A percentile compares a stretch with the other conserved stretches of the same genome.
Conservation (phyloP, 2,329 filamentous ascomycete species). For the Fusarium temperatum region DNA sequence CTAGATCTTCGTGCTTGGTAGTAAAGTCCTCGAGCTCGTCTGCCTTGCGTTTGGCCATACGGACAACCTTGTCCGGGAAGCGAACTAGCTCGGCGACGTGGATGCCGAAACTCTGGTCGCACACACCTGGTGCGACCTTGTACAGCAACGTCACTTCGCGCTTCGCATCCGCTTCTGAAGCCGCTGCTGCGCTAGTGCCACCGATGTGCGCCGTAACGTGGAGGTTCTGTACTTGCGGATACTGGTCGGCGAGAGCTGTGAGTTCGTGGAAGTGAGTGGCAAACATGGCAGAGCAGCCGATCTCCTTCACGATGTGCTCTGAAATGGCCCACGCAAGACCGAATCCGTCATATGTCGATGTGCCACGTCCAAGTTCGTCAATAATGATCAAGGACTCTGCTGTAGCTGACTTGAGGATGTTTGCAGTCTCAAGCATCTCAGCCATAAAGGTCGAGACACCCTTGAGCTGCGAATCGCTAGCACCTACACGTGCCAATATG, state of each 20-base stretch:
- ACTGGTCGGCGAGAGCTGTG: conserved; percentile 86
- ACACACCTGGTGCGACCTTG: conserved; percentile 94
- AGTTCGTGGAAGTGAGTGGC: conserved; percentile 99
- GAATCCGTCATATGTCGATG: conserved; percentile 97
- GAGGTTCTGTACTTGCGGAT: conserved; percentile 88
- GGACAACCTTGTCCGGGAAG: conserved; percentile 96
- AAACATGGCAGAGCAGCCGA: conserved; percentile 93
- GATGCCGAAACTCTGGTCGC: conserved; percentile 97
- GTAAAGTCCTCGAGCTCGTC: conserved; percentile 98
- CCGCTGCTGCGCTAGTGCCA: conserved; percentile 52
- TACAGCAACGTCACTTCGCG: conserved; percentile 95
- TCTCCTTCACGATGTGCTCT: conserved; percentile 95
- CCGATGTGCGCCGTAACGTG: conserved; percentile 96
- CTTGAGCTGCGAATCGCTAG: conserved; percentile 95
- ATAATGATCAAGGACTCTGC: conserved; percentile 97
- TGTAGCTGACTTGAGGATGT: conserved; percentile 97
- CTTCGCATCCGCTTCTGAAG: conserved; percentile 56
- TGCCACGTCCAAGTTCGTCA: conserved; percentile 94
- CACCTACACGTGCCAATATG: conserved; percentile 94
- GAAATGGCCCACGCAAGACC: conserved; percentile 99
- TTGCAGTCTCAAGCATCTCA: conserved; percentile 98
- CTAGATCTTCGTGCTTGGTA: conserved; percentile 73
- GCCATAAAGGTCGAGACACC: conserved; percentile 99
- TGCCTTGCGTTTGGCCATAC: conserved; percentile 99
- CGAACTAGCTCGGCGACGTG: conserved; percentile 97